These are phyloP conservation scores for Pythium apleroticum DNA, from an alignment of 352 stramenopile genomes.

Conservation along the genomic window DNA sequence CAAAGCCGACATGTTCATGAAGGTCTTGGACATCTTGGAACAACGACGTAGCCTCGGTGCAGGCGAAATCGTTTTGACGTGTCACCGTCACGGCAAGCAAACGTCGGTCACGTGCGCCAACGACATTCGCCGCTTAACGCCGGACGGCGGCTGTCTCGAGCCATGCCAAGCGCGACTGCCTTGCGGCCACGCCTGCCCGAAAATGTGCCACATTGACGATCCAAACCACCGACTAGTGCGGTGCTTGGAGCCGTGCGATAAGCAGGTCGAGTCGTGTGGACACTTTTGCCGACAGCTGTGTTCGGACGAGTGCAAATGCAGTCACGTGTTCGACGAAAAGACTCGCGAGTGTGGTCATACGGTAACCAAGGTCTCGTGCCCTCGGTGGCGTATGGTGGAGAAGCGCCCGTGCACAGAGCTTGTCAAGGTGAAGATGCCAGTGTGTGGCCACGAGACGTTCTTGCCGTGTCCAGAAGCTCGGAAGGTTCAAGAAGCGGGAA, in stretches of 20 bases:
- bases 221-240: conserved; percentile 39
- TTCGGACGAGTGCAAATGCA: conserved; percentile 57
- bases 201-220: conserved; percentile 64
- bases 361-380: neutral
- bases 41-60: conserved; percentile 24
- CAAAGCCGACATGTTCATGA: conserved; percentile 47
- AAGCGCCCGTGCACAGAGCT: conserved; percentile 29
- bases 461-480: conserved; percentile 8
- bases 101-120: conserved; percentile 21
- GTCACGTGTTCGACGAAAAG: conserved; percentile 38
- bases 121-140: conserved; percentile 32
- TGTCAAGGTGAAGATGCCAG: conserved; percentile 34
- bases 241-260: conserved; percentile 60
- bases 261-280: conserved; percentile 39
- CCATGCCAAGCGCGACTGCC: conserved; percentile 50
- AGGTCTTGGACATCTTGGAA: conserved; percentile 60
- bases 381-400: conserved; percentile 13
- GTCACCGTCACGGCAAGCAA: conserved; percentile 39
- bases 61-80: conserved; percentile 13
- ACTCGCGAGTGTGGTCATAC: conserved; percentile 54
- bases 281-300: conserved; percentile 64
- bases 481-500: conserved; percentile 12
- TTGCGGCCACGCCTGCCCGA: conserved; percentile 51
- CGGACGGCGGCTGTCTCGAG: conserved; percentile 72
- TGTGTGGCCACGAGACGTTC: conserved; percentile 29